Evolutionary conservation across 169 alveolate species (phyloP), one percentile per base, ranked within the genome.

Genomic region (Condylostoma magnum): DNA sequence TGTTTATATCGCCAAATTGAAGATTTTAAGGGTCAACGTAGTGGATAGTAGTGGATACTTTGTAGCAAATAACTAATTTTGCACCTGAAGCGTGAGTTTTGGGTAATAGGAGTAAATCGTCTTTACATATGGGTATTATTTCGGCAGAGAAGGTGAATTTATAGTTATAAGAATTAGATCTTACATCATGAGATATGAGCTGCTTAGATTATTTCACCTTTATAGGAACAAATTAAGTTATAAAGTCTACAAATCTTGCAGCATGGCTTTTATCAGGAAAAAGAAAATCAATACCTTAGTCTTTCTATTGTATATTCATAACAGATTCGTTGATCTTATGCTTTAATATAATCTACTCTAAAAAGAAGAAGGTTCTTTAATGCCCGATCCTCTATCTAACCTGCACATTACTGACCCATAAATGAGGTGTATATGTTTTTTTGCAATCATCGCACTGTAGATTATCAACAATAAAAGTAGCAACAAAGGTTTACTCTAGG

Each of bases 401-500:
- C 81, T 96, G 95, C 48, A 97, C 99, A 70, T 92, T 78, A 25
- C 99, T 98, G 38, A 93, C 91, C 99, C 99, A 98, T 8, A 98
- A 94, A 83, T 98, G 99, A 1, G 99, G 99, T n/a, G 99, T 98
- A 86, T 90, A 97, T 34, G 90, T 87, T 82, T 94, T 95, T 76
- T 96, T 97, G 80, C 99, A 98, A 79, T 97, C 99, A 41, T 95
- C 98, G 82, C 99, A 98, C 79, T 97, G 98, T 75, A 89, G 90
- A 41, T 92, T 90, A 53, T 86, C 90, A 52, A 97, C 94, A 28
- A 92, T 78, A 79, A 90, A 97, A 57, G 96, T 98, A 55, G 96
- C 91, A 6, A 91, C 79, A 48, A 95, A 77, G 28, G 86, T 69
- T 65, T 97, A 92, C 86, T 97, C 97, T 63, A 97, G 85, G 20